phyloP scores from a whole-genome alignment of 345 rosid genomes.

The Citrus unshiu region DNA sequence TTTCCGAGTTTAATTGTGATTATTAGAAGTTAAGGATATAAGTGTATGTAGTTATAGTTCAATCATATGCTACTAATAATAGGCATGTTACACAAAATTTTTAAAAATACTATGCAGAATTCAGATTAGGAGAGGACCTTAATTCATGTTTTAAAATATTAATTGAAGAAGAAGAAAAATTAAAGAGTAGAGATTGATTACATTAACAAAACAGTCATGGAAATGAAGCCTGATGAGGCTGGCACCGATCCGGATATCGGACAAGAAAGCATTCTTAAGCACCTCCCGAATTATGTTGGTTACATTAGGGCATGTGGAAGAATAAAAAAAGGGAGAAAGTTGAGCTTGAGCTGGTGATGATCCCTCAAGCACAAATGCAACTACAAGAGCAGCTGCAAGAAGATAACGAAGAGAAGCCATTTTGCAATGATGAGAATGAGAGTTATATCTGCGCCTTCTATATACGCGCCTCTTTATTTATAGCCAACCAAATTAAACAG shows the following conservation, averaged over 20 bases:
- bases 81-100: no score
- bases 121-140: no score
- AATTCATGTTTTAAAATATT: no score
- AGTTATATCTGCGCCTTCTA: background rate
- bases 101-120: no score
- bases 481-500: background rate
- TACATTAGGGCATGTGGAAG: slow-evolving; percentile 26
- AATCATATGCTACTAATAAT: no score
- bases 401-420: slow-evolving; percentile 6
- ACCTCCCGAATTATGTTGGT: slow-evolving; percentile 12
- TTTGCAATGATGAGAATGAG: background rate
- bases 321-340: slow-evolving; percentile 31
- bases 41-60: no score
- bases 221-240: slow-evolving; percentile 50
- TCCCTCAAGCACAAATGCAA: slow-evolving; percentile 16
- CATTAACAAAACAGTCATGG: slow-evolving; percentile 47
- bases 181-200: background rate
- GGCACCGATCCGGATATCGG: slow-evolving; percentile 37
- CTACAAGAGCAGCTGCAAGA: background rate
- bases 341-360: slow-evolving; percentile 10
- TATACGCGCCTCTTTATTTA: background rate
- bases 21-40: no score
- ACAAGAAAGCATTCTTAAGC: background rate
- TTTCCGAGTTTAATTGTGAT: no score
- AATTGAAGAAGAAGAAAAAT: background rate